These are phyloP conservation scores for Podaxis pistillaris DNA, from an alignment of 768 basidiomycete species.

Conservation along the genomic window DNA sequence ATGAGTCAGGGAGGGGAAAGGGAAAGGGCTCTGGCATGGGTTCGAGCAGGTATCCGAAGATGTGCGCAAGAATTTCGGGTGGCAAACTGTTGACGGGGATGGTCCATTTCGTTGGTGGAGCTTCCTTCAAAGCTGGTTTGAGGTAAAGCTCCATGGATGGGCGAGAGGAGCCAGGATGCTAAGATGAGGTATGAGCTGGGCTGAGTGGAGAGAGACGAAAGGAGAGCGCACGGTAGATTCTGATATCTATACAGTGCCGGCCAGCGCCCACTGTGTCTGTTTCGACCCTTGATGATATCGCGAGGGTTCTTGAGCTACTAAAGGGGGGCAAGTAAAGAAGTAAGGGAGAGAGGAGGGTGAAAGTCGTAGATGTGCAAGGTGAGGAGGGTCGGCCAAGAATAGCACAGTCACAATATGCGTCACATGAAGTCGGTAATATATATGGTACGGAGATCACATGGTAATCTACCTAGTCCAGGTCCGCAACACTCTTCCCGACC, in stretches of 20 bases:
- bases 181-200: neutral
- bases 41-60: slow-evolving; percentile 10
- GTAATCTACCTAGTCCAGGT: slow-evolving; percentile 6
- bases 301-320: neutral
- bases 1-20: slow-evolving; percentile 6
- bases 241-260: neutral
- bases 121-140: neutral
- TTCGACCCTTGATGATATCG: neutral
- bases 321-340: neutral
- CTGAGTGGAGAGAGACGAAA: neutral
- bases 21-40: slow-evolving; percentile 5
- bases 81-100: slow-evolving; percentile 6
- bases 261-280: neutral
- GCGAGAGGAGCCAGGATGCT: neutral
- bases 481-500: neutral
- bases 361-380: neutral
- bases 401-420: neutral
- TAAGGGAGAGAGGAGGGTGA: neutral
- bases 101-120: neutral
- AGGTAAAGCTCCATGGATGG: neutral
- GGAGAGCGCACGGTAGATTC: neutral
- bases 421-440: neutral
- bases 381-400: neutral
- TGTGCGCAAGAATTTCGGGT: slow-evolving; percentile 16
- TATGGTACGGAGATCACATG: neutral